phyloP scores from a whole-genome alignment of 1,139 yeast species.

The Debaryomycetaceae sp. region DNA sequence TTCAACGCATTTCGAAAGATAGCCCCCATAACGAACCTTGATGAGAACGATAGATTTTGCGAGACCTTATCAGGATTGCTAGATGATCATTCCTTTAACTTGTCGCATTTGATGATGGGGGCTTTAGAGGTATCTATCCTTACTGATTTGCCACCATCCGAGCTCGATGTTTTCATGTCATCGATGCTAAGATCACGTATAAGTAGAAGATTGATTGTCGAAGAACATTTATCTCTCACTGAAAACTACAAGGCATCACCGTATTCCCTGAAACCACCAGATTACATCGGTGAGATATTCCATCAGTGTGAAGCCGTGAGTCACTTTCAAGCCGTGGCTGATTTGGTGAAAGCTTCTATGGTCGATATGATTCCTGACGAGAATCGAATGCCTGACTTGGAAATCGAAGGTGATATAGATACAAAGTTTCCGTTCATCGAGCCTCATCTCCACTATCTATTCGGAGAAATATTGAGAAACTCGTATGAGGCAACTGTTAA shows the following conservation, averaged over 20 bases:
- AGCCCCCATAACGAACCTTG: slow-evolving; percentile 60
- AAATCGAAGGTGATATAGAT: slow-evolving; percentile 63
- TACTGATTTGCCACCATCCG: slow-evolving; percentile 55
- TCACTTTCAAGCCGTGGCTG: slow-evolving; percentile 53
- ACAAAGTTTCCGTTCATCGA: slow-evolving; percentile 77
- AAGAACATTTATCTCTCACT: slow-evolving; percentile 81
- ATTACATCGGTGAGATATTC: slow-evolving; percentile 84
- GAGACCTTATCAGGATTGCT: slow-evolving; percentile 56
- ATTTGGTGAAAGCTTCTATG: slow-evolving; percentile 41
- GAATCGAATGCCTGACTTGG: slow-evolving; percentile 67
- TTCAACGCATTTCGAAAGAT: slow-evolving; percentile 80
- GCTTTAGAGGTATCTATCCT: slow-evolving; percentile 77
- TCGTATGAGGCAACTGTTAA: slow-evolving; percentile 75
- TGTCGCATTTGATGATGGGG: slow-evolving; percentile 91
- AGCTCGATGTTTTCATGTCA: slow-evolving; percentile 71
- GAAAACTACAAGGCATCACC: slow-evolving; percentile 51
- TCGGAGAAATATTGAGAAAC: slow-evolving; percentile 85
- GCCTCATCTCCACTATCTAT: slow-evolving; percentile 78
- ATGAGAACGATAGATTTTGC: slow-evolving; percentile 75
- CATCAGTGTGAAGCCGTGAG: slow-evolving; percentile 74
- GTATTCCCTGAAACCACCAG: slow-evolving; percentile 51
- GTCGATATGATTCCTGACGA: slow-evolving; percentile 50
- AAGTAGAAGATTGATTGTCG: slow-evolving; percentile 84
- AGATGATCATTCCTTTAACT: slow-evolving; percentile 73
- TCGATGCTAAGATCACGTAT: slow-evolving; percentile 79